These are phyloP conservation scores for Vanderwaltozyma yarrowii DNA, from an alignment of 805 yeast species.

Conservation along the genomic window DNA sequence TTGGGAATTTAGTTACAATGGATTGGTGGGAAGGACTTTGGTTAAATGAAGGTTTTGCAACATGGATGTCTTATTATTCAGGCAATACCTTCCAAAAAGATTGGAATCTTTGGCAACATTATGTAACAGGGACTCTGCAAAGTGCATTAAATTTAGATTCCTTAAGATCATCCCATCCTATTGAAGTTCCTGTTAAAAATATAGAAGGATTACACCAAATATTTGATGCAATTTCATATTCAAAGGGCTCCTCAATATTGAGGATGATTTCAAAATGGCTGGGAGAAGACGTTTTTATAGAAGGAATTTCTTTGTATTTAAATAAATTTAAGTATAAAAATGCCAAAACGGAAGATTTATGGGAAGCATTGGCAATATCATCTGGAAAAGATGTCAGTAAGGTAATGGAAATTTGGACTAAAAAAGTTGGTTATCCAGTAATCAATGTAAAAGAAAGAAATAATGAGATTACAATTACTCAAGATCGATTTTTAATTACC, in stretches of 20 bases:
- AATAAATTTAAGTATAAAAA: slow-evolving; percentile 68
- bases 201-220: slow-evolving; percentile 77
- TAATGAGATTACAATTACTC: slow-evolving; percentile 45
- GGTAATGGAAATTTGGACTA: slow-evolving; percentile 70
- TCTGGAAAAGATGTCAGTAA: slow-evolving; percentile 61
- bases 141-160: slow-evolving; percentile 67
- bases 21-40: slow-evolving; percentile 88
- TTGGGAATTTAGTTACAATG: slow-evolving; percentile 84
- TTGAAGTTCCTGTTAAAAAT: slow-evolving; percentile 68
- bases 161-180: slow-evolving; percentile 74
- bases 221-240: slow-evolving; percentile 74
- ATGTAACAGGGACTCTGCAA: slow-evolving; percentile 70
- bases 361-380: slow-evolving; percentile 61
- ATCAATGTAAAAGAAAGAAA: slow-evolving; percentile 52
- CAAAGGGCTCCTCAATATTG: slow-evolving; percentile 70
- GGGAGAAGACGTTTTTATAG: slow-evolving; percentile 65
- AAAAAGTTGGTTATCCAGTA: slow-evolving; percentile 68
- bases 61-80: slow-evolving; percentile 85
- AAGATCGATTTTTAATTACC: slow-evolving; percentile 62
- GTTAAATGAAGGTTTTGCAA: slow-evolving; percentile 84
- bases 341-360: slow-evolving; percentile 64
- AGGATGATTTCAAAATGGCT: slow-evolving; percentile 73
- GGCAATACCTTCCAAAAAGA: slow-evolving; percentile 67
- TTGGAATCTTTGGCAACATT: slow-evolving; percentile 80
- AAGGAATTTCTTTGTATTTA: slow-evolving; percentile 70